These are phyloP conservation scores for Aureobasidium sp. DNA, from an alignment of 2,329 filamentous ascomycete genomes.

Conservation along the genomic window DNA sequence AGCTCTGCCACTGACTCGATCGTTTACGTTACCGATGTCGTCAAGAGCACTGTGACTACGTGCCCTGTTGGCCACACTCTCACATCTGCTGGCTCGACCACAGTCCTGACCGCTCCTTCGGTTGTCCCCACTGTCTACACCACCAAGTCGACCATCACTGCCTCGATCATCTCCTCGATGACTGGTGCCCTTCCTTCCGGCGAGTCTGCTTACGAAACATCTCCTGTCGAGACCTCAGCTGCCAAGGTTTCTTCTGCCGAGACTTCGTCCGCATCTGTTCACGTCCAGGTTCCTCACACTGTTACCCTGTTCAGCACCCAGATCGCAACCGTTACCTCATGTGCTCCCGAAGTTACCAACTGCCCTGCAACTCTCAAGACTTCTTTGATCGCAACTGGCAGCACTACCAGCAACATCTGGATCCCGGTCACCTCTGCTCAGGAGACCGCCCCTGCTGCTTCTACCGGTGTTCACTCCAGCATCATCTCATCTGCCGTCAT, in stretches of 20 bases:
- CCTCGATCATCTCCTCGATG: neutral
- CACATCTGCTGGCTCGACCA: neutral
- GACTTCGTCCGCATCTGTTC: conserved; percentile 4
- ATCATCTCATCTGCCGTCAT: neutral
- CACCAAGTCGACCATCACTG: conserved; percentile 15
- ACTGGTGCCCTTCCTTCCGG: conserved; percentile 15
- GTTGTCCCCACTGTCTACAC: neutral
- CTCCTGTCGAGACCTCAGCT: conserved; percentile 17
- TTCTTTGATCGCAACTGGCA: neutral
- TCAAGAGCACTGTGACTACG: conserved; percentile 25
- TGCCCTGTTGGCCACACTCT: conserved; percentile 24
- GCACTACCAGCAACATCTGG: conserved; percentile 6
- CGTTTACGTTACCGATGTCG: conserved; percentile 14
- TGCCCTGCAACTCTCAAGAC: neutral
- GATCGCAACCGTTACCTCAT: conserved; percentile 15
- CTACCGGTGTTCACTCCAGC: neutral
- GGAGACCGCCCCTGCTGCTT: conserved; percentile 14
- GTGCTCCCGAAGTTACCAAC: conserved; percentile 12
- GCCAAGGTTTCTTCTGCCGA: conserved; percentile 15
- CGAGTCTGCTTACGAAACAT: conserved; percentile 15
- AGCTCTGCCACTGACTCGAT: neutral
- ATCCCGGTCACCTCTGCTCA: conserved; percentile 9
- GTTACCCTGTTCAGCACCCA: conserved; percentile 15
- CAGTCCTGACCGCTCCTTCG: neutral
- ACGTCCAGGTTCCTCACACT: conserved; percentile 7